A percentile compares a stretch with the other conserved stretches of the same genome.
Conservation (phyloP, 2,329 filamentous ascomycete genomes). For the Rhinocladiella similis region DNA sequence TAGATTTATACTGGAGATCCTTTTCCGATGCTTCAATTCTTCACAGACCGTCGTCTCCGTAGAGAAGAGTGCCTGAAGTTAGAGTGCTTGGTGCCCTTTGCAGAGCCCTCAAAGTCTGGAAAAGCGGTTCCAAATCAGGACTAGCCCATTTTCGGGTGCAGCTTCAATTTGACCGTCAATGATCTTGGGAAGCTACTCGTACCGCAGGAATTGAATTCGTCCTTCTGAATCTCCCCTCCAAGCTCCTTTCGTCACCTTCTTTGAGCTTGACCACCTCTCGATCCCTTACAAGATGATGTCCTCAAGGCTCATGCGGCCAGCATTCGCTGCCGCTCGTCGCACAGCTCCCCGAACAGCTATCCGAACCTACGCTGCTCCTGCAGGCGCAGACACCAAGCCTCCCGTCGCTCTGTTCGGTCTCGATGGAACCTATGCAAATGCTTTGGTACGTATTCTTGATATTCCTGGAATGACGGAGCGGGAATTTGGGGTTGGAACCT, state of each 20-base stretch:
- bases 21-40: too few relatives aligned
- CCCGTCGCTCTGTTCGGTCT: slow-evolving; percentile 91
- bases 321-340: slow-evolving; percentile 58
- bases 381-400: slow-evolving; percentile 67
- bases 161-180: slow-evolving; percentile 16
- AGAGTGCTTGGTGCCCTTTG: too few relatives aligned
- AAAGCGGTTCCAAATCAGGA: slow-evolving; percentile 5
- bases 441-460: slow-evolving; percentile 70
- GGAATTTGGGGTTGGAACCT: not conserved
- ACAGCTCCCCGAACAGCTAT: slow-evolving; percentile 61
- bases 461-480: not conserved
- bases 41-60: too few relatives aligned
- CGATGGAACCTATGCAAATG: slow-evolving; percentile 97
- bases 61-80: not conserved
- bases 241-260: slow-evolving; percentile 2
- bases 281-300: slow-evolving; percentile 28
- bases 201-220: too few relatives aligned
- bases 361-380: slow-evolving; percentile 74
- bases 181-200: not conserved
- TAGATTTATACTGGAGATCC: too few relatives aligned
- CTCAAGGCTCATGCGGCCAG: slow-evolving; percentile 32
- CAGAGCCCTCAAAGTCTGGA: too few relatives aligned
- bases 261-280: slow-evolving; percentile 3
- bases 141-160: slow-evolving; percentile 11
- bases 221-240: slow-evolving; percentile 17